These are phyloP conservation scores for Crotalaria pallida DNA, from an alignment of 306 rosid species.

Conservation along the genomic window DNA sequence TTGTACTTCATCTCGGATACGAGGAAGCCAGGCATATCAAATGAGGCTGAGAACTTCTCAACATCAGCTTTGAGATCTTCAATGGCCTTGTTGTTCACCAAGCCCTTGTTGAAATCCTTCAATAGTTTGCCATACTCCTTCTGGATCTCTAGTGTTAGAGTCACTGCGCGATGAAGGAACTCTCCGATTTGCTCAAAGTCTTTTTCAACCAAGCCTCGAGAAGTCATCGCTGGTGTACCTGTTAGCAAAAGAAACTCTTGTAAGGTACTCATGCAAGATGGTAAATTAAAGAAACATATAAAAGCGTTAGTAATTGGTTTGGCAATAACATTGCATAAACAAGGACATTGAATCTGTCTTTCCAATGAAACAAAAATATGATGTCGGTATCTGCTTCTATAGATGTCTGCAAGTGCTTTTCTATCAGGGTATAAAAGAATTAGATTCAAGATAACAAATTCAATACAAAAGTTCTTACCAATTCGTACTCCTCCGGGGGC, in stretches of 20 bases:
- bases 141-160: conserved; percentile 66
- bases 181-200: conserved; percentile 92
- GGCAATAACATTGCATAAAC: neutral
- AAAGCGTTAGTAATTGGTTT: neutral
- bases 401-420: neutral
- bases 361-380: neutral
- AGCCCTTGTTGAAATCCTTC: conserved; percentile 96
- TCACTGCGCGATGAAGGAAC: conserved; percentile 87
- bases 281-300: neutral
- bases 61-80: conserved; percentile 79
- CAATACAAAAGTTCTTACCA: conserved; percentile 41
- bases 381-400: too few species aligned
- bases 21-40: conserved; percentile 86
- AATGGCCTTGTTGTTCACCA: conserved; percentile 73
- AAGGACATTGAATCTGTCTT: neutral
- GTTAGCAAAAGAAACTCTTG: conserved; percentile 6
- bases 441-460: neutral
- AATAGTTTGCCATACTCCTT: conserved; percentile 75
- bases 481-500: conserved; percentile 95
- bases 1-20: conserved; percentile 79
- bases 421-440: neutral
- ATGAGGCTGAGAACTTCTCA: conserved; percentile 68
- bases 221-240: conserved; percentile 98
- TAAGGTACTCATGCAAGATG: conserved; percentile 16
- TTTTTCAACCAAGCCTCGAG: conserved; percentile 87